Evolutionary conservation across 2,329 filamentous ascomycete species (phyloP).

Genomic region (Fusarium sp.): DNA sequence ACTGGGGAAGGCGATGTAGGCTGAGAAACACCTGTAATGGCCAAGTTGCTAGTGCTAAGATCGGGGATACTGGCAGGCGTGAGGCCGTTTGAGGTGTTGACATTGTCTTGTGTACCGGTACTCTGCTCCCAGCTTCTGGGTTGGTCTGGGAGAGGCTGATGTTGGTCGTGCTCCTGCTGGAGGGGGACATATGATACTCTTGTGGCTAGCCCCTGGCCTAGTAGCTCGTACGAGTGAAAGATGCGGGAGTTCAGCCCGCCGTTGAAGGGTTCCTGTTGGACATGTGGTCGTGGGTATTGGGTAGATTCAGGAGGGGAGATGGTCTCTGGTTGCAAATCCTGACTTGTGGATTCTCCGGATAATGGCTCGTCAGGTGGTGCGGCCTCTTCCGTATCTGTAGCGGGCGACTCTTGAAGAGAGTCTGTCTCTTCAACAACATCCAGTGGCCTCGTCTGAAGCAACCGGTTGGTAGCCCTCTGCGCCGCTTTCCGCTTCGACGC

Average conservation of each 20-base stretch:
- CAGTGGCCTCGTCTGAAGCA: constrained; percentile 4
- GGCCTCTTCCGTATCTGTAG: neutral
- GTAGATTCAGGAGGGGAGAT: neutral
- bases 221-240: constrained; percentile 37
- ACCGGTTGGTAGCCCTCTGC: constrained; percentile 9
- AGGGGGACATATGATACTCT: constrained; percentile 10
- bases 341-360: neutral
- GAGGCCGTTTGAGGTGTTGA: neutral
- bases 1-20: neutral
- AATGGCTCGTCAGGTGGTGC: neutral
- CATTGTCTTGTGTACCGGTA: neutral
- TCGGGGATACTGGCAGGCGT: constrained; percentile 7
- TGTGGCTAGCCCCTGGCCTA: constrained; percentile 28
- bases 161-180: neutral
- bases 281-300: neutral
- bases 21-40: neutral
- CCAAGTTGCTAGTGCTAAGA: neutral
- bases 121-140: neutral
- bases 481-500: constrained; percentile 15
- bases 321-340: neutral
- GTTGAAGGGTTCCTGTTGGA: constrained; percentile 10
- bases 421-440: neutral
- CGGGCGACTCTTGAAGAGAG: neutral
- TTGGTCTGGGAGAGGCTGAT: constrained; percentile 6
- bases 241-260: constrained; percentile 27